Percentiles rank a stretch among this genome's conserved stretches.
phyloP scores from a whole-genome alignment of 164 flowering plant genomes.

The Vitis rupestris region DNA sequence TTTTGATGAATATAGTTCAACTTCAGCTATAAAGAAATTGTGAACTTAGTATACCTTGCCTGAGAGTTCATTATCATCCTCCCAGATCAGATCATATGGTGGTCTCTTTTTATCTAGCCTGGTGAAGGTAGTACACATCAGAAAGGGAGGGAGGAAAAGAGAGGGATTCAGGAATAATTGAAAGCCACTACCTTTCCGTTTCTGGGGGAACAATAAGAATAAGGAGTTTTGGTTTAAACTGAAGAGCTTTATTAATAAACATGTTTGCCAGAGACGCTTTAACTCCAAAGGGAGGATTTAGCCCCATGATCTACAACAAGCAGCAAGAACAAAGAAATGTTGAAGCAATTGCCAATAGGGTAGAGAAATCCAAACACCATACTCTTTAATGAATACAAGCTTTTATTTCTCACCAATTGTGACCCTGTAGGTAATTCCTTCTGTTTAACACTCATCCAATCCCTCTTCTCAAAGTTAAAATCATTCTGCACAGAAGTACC shows the following conservation, averaged over 20 bases:
- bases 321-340: constrained; percentile 6
- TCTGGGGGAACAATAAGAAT: constrained; percentile 85
- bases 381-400: neutral
- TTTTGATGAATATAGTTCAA: neutral
- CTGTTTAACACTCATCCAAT: constrained; percentile 67
- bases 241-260: constrained; percentile 80
- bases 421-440: constrained; percentile 70
- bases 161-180: neutral
- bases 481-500: constrained; percentile 50
- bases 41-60: constrained; percentile 54
- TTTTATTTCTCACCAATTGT: constrained; percentile 54
- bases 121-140: constrained; percentile 12
- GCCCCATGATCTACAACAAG: constrained; percentile 68
- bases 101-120: constrained; percentile 61
- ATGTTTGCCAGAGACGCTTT: constrained; percentile 68
- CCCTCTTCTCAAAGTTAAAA: constrained; percentile 72
- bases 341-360: neutral
- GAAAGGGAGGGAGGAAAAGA: constrained; percentile 8
- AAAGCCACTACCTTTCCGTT: constrained; percentile 53
- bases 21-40: neutral
- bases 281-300: constrained; percentile 91
- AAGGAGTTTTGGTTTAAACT: constrained; percentile 83
- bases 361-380: neutral
- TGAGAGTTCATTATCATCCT: constrained; percentile 49
- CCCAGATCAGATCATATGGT: constrained; percentile 69